A percentile compares a stretch with the other conserved stretches of the same genome.
Evolutionary conservation across 768 basidiomycete genomes (phyloP).

Genomic region (Hygrophorus pudorinus): DNA sequence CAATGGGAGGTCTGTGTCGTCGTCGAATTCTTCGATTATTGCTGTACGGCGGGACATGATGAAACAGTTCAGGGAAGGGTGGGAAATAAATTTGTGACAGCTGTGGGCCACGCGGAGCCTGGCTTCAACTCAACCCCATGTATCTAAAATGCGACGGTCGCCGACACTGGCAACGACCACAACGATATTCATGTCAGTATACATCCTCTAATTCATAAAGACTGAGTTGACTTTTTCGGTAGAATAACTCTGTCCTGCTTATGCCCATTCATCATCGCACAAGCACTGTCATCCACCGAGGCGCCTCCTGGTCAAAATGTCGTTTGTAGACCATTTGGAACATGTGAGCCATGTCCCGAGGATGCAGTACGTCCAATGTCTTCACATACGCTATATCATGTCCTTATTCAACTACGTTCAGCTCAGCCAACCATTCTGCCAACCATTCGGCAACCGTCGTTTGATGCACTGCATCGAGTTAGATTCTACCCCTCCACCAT

Average conservation of each 20-base stretch:
- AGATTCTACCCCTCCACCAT: background rate
- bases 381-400: background rate
- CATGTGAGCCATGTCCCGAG: constrained; percentile 54
- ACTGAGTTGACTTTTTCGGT: background rate
- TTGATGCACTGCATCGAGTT: constrained; percentile 68
- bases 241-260: constrained; percentile 7
- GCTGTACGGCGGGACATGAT: constrained; percentile 63
- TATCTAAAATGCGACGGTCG: constrained; percentile 7
- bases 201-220: constrained; percentile 6
- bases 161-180: constrained; percentile 22
- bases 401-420: constrained; percentile 18
- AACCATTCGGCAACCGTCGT: constrained; percentile 91
- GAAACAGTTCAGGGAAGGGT: constrained; percentile 2
- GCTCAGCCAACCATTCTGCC: constrained; percentile 84
- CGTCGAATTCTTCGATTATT: constrained; percentile 79
- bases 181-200: constrained; percentile 22
- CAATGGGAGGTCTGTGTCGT: constrained; percentile 86
- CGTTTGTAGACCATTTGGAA: constrained; percentile 45
- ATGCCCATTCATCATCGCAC: constrained; percentile 8
- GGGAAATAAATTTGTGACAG: constrained; percentile 2
- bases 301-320: constrained; percentile 13
- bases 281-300: constrained; percentile 15
- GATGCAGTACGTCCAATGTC: constrained; percentile 38
- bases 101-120: constrained; percentile 7
- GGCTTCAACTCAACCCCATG: constrained; percentile 23